phyloP scores from a whole-genome alignment of 495 filamentous ascomycete genomes.

The Corynascus novoguineensis region DNA sequence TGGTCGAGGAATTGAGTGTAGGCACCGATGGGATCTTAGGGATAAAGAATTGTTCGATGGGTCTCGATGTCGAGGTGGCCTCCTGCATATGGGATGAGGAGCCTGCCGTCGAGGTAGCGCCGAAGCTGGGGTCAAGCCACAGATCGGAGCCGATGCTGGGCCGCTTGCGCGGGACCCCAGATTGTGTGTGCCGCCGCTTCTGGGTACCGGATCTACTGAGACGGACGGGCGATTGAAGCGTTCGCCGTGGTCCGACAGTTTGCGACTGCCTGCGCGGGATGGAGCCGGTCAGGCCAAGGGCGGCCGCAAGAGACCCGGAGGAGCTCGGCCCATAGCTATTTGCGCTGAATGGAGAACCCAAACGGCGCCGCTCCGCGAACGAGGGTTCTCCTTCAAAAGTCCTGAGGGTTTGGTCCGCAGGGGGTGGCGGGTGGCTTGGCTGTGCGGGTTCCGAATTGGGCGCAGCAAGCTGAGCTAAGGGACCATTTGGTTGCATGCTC shows the following conservation, averaged over 20 bases:
- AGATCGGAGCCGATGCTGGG: conserved; percentile 38
- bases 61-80: conserved; percentile 16
- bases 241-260: conserved; percentile 39
- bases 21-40: conserved; percentile 24
- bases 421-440: conserved; percentile 7
- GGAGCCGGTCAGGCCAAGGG: conserved; percentile 32
- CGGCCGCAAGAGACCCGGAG: conserved; percentile 37
- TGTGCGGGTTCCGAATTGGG: conserved; percentile 29
- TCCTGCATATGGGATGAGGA: conserved; percentile 11
- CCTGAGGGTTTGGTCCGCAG: conserved; percentile 3
- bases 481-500: conserved; percentile 68
- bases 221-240: conserved; percentile 42
- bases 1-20: conserved; percentile 13
- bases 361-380: conserved; percentile 37
- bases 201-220: conserved; percentile 43
- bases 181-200: conserved; percentile 41
- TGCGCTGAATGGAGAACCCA: conserved; percentile 59
- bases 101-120: neutral
- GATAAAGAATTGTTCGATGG: conserved; percentile 29
- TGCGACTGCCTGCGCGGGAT: conserved; percentile 37
- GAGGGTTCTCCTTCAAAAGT: conserved; percentile 26
- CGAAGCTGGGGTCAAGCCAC: conserved; percentile 25
- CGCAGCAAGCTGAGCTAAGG: conserved; percentile 54
- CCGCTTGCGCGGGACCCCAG: conserved; percentile 31
- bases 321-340: conserved; percentile 49